Percentiles rank a stretch among this genome's conserved stretches.
Evolutionary conservation across 2,329 filamentous ascomycete genomes (phyloP).

Genomic region (Trichoderma aggressivum): DNA sequence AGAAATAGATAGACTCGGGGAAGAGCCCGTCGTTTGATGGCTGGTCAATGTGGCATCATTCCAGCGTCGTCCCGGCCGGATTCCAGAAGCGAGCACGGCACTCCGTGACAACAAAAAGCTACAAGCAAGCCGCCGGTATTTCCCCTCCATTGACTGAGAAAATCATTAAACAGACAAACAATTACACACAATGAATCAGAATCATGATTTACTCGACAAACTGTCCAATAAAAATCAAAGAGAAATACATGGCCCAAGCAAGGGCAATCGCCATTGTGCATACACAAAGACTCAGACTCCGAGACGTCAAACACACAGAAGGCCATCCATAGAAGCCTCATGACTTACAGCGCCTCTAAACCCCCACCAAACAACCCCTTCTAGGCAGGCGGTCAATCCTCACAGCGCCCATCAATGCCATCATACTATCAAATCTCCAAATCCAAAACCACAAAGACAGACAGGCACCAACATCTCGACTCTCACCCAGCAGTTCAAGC

Average conservation of each 20-base stretch:
- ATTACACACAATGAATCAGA: background rate
- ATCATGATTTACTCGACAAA: background rate
- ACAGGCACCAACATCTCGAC: background rate
- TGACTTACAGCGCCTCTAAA: background rate
- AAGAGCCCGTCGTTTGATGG: background rate
- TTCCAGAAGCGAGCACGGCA: background rate
- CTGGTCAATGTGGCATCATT: background rate
- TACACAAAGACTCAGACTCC: background rate
- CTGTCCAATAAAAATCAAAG: background rate
- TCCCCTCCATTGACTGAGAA: background rate
- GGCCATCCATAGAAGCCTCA: background rate
- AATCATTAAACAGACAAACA: background rate
- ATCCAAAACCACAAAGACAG: background rate
- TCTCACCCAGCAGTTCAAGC: background rate
- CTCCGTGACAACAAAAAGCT: background rate
- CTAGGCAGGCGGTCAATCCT: slow-evolving; percentile 21
- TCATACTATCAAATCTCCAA: background rate
- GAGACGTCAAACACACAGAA: background rate
- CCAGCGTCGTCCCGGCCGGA: background rate
- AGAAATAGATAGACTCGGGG: background rate
- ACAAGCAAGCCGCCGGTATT: background rate
- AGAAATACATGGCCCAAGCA: background rate
- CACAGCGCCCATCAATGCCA: background rate
- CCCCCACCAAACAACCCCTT: background rate
- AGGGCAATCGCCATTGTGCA: background rate